Evolutionary conservation across 2,329 filamentous ascomycete species (phyloP).

Genomic region (Acrocalymma vagum): DNA sequence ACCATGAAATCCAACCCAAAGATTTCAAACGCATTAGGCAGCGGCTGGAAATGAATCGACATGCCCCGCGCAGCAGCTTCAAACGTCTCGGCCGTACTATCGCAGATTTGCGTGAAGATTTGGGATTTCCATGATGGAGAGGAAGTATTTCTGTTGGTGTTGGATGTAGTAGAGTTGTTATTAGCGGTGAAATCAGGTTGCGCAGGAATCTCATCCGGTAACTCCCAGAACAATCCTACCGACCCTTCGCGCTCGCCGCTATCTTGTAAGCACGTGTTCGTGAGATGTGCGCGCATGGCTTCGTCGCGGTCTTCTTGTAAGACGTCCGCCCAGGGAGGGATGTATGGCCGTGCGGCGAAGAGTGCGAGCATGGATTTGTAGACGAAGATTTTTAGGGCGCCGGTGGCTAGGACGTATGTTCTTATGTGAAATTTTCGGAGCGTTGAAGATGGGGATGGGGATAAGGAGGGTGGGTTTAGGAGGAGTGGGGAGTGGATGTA

Average conservation of each 20-base stretch:
- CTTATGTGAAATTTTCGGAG: slow-evolving; percentile 93
- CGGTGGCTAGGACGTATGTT: slow-evolving; percentile 85
- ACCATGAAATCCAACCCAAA: slow-evolving; percentile 93
- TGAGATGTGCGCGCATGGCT: slow-evolving; percentile 78
- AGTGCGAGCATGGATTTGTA: slow-evolving; percentile 92
- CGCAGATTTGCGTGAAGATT: slow-evolving; percentile 79
- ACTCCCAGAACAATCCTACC: slow-evolving; percentile 78
- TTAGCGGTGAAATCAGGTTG: slow-evolving; percentile 29
- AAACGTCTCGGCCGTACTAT: slow-evolving; percentile 78
- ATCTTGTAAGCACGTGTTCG: slow-evolving; percentile 92
- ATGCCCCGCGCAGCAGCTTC: slow-evolving; percentile 85
- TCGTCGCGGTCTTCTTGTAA: slow-evolving; percentile 30
- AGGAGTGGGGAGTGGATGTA: slow-evolving; percentile 92
- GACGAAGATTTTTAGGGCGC: slow-evolving; percentile 82
- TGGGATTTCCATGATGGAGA: slow-evolving; percentile 59
- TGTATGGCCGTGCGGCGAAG: slow-evolving; percentile 81
- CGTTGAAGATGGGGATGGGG: background rate
- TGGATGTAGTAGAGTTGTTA: too few relatives aligned
- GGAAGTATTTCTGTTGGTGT: too few relatives aligned
- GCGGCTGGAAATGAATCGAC: slow-evolving; percentile 89
- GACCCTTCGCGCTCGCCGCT: slow-evolving; percentile 64
- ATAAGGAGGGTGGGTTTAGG: slow-evolving; percentile 54
- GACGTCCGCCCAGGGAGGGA: slow-evolving; percentile 63
- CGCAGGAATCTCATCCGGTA: slow-evolving; percentile 54
- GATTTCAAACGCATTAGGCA: slow-evolving; percentile 89